Evolutionary conservation across 2,329 filamentous ascomycete species (phyloP).

Genomic region (Aspergillus puulaauensis): DNA sequence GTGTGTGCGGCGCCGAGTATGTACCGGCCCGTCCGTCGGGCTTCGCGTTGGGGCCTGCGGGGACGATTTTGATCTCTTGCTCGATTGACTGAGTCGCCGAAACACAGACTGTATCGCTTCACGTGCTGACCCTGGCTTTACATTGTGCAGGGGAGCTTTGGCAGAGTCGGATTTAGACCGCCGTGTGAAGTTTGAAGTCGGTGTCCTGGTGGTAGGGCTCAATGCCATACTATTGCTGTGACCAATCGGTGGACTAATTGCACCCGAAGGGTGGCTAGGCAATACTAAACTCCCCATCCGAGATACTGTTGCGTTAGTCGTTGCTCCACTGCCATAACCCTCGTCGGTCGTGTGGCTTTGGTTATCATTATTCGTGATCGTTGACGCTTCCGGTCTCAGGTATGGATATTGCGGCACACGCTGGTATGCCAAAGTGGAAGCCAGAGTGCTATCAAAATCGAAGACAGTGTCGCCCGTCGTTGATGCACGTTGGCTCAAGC

Average conservation of each 20-base stretch:
- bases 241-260: conserved; percentile 10
- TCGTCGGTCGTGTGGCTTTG: conserved; percentile 26
- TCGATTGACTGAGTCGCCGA: conserved; percentile 18
- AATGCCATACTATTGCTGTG: conserved; percentile 23
- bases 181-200: conserved; percentile 9
- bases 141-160: conserved; percentile 1
- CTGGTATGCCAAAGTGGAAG: conserved; percentile 26
- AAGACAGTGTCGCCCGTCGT: conserved; percentile 30
- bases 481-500: conserved; percentile 26
- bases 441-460: conserved; percentile 32
- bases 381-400: conserved; percentile 10
- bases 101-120: conserved; percentile 20
- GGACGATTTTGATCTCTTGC: conserved; percentile 3
- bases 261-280: conserved; percentile 17
- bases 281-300: conserved; percentile 13
- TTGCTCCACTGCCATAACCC: conserved; percentile 26
- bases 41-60: conserved; percentile 12
- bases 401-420: conserved; percentile 17
- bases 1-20: conserved; percentile 6
- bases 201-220: conserved; percentile 7
- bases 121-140: conserved; percentile 19
- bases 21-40: background rate
- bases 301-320: conserved; percentile 15
- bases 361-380: conserved; percentile 8
- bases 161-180: conserved; percentile 22